Conservation (phyloP, 441 rosid genomes). For the Arabidopsis hybrid region DNA sequence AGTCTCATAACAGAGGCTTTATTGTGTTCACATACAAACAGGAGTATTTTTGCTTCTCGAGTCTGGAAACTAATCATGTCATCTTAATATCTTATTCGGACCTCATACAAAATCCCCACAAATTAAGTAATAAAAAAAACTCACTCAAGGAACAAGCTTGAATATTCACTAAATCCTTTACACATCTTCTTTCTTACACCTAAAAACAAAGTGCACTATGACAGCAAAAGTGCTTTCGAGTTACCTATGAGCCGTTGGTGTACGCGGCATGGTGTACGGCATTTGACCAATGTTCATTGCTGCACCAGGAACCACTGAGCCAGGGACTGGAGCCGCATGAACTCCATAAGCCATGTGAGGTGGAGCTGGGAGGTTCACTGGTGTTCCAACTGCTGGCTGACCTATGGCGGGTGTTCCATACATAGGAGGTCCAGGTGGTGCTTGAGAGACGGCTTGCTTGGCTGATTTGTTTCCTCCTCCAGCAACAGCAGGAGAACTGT, state of each 20-base stretch:
- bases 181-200: conserved; percentile 50
- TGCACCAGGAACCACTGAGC: conserved; percentile 81
- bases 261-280: conserved; percentile 76
- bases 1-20: conserved; percentile 22
- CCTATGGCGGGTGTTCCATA: conserved; percentile 84
- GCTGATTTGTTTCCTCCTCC: conserved; percentile 66
- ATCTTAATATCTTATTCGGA: conserved; percentile 39
- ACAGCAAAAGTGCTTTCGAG: conserved; percentile 27
- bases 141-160: conserved; percentile 47
- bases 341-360: conserved; percentile 85
- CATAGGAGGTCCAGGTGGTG: conserved; percentile 61
- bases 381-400: conserved; percentile 94
- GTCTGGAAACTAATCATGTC: conserved; percentile 39
- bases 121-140: conserved; percentile 33
- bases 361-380: conserved; percentile 79
- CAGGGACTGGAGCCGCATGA: conserved; percentile 73
- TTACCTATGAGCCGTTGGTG: conserved; percentile 81
- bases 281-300: conserved; percentile 75
- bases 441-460: conserved; percentile 66
- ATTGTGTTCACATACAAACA: conserved; percentile 36
- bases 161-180: conserved; percentile 55
- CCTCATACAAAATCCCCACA: conserved; percentile 35
- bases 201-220: conserved; percentile 41
- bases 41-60: background rate
- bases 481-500: conserved; percentile 49